Base-by-base conservation (phyloP, 2,329 filamentous ascomycete species). In the Exophiala bonariae region DNA sequence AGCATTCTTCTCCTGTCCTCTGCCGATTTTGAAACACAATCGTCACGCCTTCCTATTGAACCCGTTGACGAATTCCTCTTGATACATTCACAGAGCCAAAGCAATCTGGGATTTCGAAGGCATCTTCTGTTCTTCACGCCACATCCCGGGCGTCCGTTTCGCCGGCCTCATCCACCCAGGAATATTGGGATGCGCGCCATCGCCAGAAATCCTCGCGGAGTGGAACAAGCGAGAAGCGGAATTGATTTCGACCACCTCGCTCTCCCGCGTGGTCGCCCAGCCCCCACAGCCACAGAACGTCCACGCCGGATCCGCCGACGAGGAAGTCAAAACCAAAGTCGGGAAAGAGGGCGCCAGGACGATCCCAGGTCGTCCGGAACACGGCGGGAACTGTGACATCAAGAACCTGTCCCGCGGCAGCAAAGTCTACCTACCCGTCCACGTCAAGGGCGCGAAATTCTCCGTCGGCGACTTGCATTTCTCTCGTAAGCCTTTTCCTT, bases 341-440 rank as follows among this genome's bases (percentile, higher is more conserved):
- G 88, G 81, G 0, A 75, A 69, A 9, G 89, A 96, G 61, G 90
- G 90, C 1, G 91, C 91, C 1, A 72, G 91, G 30, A 96, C 91
- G 0, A 86, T 96, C 38, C 1, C 89, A 95, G 81, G 90, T 2
- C 75, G 89, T 0, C 89, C 89, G 0, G 89, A 95, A 61, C 87
- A 95, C 59, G 91, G 91, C 11, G 91, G 90, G 0, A 95, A 95
- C 61, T 93, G 89, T 63, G 89, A 96, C 58, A 93, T 95, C 67
- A 95, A 95, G 72, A 93, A 93, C 60, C 74, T 95, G 22, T 86
- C 80, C 1, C 75, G 88, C 5, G 89, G 88, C 2, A 85, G 79
- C 48, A 92, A 91, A 63, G 87, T 95, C 0, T 96, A 90, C 64
- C 77, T 96, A 1, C 91, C 91, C 0, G 86, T 96, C 0, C 90